Evolutionary conservation across 1,284 basidiomycete genomes (phyloP).

Genomic region (Sphagnurus paluster): DNA sequence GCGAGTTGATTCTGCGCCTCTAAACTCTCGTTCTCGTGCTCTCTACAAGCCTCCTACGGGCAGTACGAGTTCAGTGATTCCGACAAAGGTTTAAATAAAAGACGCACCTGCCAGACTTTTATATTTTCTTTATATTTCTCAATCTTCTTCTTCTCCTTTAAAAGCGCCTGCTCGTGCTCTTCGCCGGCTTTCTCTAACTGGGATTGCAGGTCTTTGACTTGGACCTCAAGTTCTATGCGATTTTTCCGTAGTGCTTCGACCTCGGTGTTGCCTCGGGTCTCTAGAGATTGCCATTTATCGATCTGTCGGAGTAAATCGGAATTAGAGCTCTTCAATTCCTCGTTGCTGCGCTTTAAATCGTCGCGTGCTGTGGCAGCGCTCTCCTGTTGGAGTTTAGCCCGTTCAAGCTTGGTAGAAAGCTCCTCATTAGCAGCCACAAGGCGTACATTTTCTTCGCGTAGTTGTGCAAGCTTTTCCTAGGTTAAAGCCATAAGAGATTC

Average conservation of each 20-base stretch:
- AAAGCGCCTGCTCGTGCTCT: constrained; percentile 29
- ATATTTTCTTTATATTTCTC: constrained; percentile 44
- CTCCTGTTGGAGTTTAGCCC: constrained; percentile 57
- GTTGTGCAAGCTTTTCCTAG: constrained; percentile 42
- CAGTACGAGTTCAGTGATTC: neutral
- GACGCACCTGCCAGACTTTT: constrained; percentile 45
- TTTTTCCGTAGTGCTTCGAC: constrained; percentile 54
- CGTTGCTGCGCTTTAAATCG: constrained; percentile 54
- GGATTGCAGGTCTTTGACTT: constrained; percentile 48
- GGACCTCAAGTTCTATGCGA: constrained; percentile 55
- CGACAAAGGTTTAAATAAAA: neutral
- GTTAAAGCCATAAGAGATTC: constrained; percentile 8
- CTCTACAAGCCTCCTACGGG: constrained; percentile 28
- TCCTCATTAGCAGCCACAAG: constrained; percentile 47
- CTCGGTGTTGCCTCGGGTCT: constrained; percentile 61
- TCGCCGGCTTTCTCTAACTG: constrained; percentile 43
- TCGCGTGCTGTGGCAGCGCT: constrained; percentile 49
- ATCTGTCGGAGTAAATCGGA: constrained; percentile 61
- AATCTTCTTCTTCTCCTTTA: constrained; percentile 41
- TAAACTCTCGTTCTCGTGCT: constrained; percentile 29
- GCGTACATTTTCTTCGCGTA: constrained; percentile 48
- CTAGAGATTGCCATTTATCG: constrained; percentile 65
- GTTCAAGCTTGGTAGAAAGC: constrained; percentile 51
- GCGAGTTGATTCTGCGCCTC: constrained; percentile 30
- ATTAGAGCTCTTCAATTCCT: constrained; percentile 56